A percentile compares a stretch with the other conserved stretches of the same genome.
These are phyloP conservation scores for Thelephora ganbajun DNA, from an alignment of 768 basidiomycete genomes.

Conservation along the genomic window DNA sequence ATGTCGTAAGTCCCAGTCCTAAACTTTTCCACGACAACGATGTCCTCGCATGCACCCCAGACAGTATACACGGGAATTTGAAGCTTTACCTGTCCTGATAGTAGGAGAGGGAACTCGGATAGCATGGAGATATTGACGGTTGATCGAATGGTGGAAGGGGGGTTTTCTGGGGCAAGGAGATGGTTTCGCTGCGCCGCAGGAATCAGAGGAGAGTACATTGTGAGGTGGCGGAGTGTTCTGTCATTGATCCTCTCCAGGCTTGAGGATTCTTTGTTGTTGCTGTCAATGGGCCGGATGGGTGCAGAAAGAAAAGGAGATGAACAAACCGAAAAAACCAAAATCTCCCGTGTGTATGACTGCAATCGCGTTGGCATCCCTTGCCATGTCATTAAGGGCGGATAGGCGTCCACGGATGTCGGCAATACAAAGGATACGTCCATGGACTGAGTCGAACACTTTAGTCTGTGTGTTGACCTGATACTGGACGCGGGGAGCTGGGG, in stretches of 20 bases:
- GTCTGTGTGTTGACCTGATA: constrained; percentile 60
- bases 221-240: constrained; percentile 88
- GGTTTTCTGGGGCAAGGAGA: constrained; percentile 60
- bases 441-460: constrained; percentile 62
- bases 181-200: constrained; percentile 68
- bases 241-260: constrained; percentile 88
- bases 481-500: constrained; percentile 36
- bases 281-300: background rate
- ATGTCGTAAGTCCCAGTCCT: constrained; percentile 70
- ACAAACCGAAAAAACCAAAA: constrained; percentile 92
- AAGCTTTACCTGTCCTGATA: constrained; percentile 83
- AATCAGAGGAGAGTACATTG: constrained; percentile 93
- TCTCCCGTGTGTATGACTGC: constrained; percentile 97
- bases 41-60: constrained; percentile 96
- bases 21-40: constrained; percentile 85
- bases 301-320: background rate
- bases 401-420: constrained; percentile 88
- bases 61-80: constrained; percentile 91
- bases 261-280: constrained; percentile 39
- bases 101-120: constrained; percentile 87
- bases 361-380: constrained; percentile 74
- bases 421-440: constrained; percentile 84
- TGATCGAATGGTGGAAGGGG: constrained; percentile 52
- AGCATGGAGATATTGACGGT: constrained; percentile 67
- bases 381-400: constrained; percentile 81